These are phyloP conservation scores for Aspergillus heteromorphus DNA, from an alignment of 495 filamentous ascomycete genomes.

Conservation along the genomic window DNA sequence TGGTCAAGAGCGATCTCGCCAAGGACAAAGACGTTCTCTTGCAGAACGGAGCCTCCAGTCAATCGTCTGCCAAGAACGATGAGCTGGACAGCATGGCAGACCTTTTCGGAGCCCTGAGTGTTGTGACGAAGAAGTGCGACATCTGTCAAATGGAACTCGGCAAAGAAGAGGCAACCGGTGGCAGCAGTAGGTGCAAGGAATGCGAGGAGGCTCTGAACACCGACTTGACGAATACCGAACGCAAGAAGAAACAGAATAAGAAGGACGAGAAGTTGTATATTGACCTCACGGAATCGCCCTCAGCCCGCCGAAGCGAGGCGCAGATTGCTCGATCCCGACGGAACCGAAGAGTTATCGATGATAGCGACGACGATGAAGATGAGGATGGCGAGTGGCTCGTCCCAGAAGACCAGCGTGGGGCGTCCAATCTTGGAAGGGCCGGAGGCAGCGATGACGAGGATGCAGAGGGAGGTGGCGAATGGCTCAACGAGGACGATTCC, in stretches of 20 bases:
- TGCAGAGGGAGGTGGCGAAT: conserved; percentile 77
- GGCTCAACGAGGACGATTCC: conserved; percentile 61
- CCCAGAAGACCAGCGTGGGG: conserved; percentile 52
- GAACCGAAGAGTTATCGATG: conserved; percentile 52
- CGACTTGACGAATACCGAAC: conserved; percentile 30
- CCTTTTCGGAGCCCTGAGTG: conserved; percentile 75
- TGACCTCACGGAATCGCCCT: conserved; percentile 18
- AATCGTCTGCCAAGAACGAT: conserved; percentile 43
- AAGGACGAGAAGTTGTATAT: conserved; percentile 28
- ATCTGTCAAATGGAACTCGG: conserved; percentile 73
- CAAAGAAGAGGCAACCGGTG: conserved; percentile 48
- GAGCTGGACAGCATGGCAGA: conserved; percentile 81
- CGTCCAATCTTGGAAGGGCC: conserved; percentile 61
- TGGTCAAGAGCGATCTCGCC: conserved; percentile 76
- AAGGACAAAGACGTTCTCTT: conserved; percentile 81
- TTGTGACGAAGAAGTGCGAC: conserved; percentile 80
- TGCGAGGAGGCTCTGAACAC: conserved; percentile 64
- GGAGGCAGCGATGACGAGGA: conserved; percentile 82
- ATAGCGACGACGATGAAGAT: conserved; percentile 65
- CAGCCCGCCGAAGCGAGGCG: conserved; percentile 15
- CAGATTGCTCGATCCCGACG: conserved; percentile 36
- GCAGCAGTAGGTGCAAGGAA: conserved; percentile 62
- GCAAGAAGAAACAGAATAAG: conserved; percentile 42
- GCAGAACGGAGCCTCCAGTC: conserved; percentile 49
- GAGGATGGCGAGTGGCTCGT: conserved; percentile 74